phyloP scores from a whole-genome alignment of 78 protist species.

The Isochrysis galbana region DNA sequence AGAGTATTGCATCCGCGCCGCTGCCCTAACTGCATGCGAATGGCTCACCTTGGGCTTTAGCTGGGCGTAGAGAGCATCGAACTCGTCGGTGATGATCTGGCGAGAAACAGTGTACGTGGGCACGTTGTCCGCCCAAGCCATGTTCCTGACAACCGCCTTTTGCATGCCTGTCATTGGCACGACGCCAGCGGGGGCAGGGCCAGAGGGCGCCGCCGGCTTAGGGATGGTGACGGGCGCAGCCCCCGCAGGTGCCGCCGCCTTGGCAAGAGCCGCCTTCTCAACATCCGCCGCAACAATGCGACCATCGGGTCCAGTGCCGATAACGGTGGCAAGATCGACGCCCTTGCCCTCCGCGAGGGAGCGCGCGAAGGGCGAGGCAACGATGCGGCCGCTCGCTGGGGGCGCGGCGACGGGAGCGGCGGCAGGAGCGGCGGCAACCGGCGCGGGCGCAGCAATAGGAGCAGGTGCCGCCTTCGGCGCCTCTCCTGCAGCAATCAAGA shows the following conservation, averaged over 20 bases:
- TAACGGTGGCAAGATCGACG: background rate
- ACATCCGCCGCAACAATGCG: conserved; percentile 27
- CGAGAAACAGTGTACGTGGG: background rate
- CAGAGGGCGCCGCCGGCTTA: background rate
- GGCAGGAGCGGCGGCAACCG: background rate
- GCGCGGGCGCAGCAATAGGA: background rate
- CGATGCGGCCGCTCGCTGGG: background rate
- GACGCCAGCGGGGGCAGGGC: background rate
- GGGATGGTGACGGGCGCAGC: background rate
- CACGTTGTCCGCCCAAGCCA: background rate
- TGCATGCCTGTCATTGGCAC: background rate
- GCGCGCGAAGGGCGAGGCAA: background rate
- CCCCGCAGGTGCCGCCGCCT: background rate
- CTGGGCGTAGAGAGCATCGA: background rate
- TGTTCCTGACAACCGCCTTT: conserved; percentile 19
- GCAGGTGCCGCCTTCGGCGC: background rate
- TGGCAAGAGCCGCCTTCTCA: background rate
- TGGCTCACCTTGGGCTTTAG: conserved; percentile 1
- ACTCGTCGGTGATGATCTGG: background rate
- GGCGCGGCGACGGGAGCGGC: conserved; percentile 2
- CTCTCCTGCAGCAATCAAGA: background rate
- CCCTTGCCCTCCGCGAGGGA: background rate
- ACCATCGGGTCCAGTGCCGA: conserved; percentile 16
- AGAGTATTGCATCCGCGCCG: too few relatives aligned
- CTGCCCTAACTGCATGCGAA: too few relatives aligned